These are phyloP conservation scores for Globomyces sp. DNA, from an alignment of 371 early-diverging fungal species.

Conservation along the genomic window DNA sequence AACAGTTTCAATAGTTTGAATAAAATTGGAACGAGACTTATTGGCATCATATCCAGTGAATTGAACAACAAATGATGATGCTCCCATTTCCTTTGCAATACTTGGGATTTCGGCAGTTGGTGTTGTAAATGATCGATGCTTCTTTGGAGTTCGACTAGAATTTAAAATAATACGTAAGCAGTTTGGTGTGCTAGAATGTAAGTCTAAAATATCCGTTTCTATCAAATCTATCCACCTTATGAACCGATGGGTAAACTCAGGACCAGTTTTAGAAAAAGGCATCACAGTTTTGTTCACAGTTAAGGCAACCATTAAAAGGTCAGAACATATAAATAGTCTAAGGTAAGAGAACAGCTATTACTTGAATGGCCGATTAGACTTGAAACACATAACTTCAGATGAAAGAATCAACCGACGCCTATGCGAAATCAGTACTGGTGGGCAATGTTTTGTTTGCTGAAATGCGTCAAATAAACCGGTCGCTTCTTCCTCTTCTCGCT, in stretches of 20 bases:
- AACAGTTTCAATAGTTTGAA: conserved; percentile 22
- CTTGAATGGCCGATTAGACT: conserved; percentile 1
- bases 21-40: conserved; percentile 21
- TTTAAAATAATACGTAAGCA: conserved; percentile 20
- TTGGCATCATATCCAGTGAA: conserved; percentile 28
- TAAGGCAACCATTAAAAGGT: conserved; percentile 7
- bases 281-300: conserved; percentile 12
- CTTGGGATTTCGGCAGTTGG: conserved; percentile 16
- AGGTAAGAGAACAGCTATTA: conserved; percentile 1
- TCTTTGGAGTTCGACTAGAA: neutral
- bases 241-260: conserved; percentile 32
- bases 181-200: conserved; percentile 18
- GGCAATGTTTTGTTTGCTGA: conserved; percentile 46
- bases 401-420: conserved; percentile 31
- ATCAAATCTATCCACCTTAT: conserved; percentile 42
- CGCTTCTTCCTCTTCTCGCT: conserved; percentile 59
- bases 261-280: conserved; percentile 5
- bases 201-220: conserved; percentile 34
- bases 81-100: conserved; percentile 16
- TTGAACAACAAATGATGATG: conserved; percentile 15
- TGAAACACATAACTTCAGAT: conserved; percentile 30
- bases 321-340: conserved; percentile 7
- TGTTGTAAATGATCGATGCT: conserved; percentile 3
- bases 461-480: conserved; percentile 44
- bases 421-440: conserved; percentile 36